Conservation (phyloP, 176 grass and related monocot species). For the Carex scoparia region DNA sequence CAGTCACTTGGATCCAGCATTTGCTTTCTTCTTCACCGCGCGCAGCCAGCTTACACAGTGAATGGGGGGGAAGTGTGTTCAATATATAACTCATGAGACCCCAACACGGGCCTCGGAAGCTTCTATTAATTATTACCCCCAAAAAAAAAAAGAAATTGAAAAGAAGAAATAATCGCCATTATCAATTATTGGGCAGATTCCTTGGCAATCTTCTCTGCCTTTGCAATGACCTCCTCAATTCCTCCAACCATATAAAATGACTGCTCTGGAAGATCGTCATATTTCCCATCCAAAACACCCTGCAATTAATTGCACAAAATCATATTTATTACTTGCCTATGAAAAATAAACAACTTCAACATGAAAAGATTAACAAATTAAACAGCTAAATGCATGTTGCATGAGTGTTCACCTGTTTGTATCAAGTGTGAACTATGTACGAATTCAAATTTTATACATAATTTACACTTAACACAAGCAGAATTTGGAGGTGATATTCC, state of each 20-base stretch:
- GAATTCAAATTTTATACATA: too few species aligned
- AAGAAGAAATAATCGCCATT: constrained; percentile 2
- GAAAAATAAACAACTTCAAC: not conserved
- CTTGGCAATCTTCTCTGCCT: constrained; percentile 93
- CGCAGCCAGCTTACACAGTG: not conserved
- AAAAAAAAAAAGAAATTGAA: not conserved
- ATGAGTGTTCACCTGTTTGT: too few species aligned
- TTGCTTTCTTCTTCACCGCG: not conserved
- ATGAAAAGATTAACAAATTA: not conserved
- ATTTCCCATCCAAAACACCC: constrained; percentile 91
- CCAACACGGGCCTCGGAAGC: not conserved
- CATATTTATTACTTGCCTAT: not conserved
- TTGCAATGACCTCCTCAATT: constrained; percentile 86
- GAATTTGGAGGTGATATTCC: not conserved
- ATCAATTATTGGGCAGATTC: constrained; percentile 53
- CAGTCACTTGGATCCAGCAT: constrained; percentile 11
- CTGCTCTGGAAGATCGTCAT: constrained; percentile 79
- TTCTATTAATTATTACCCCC: constrained; percentile 17
- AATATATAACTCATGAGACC: constrained; percentile 23
- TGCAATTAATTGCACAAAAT: constrained; percentile 24
- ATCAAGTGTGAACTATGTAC: too few species aligned
- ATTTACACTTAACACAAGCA: too few species aligned
- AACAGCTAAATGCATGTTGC: not conserved
- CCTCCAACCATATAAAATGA: constrained; percentile 98
- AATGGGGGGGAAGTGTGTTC: not conserved